These are phyloP conservation scores for Ampelocalamus luodianensis DNA, from an alignment of 176 grass and related monocot genomes.

Conservation along the genomic window DNA sequence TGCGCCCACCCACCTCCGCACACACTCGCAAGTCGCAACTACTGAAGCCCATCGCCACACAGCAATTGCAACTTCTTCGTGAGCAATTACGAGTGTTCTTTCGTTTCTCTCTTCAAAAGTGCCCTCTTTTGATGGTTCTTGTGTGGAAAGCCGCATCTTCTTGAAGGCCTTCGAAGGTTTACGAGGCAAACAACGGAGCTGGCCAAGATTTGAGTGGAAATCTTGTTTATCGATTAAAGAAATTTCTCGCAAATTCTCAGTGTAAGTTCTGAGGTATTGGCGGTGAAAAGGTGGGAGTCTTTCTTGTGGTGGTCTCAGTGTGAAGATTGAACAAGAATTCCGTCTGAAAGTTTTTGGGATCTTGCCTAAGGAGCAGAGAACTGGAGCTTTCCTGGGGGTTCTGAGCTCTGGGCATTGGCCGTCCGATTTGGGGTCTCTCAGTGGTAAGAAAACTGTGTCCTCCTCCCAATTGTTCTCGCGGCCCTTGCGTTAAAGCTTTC, in stretches of 20 bases:
- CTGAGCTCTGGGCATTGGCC: not conserved
- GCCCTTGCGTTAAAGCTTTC: not conserved
- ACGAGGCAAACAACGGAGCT: no score
- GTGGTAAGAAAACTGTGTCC: constrained; percentile 20
- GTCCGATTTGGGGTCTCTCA: not conserved
- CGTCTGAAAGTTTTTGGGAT: not conserved
- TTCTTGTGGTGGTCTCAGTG: not conserved
- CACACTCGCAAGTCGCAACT: not conserved
- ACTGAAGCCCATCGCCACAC: not conserved
- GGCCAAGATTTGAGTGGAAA: not conserved
- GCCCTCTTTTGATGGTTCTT: not conserved
- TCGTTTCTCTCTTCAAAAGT: not conserved
- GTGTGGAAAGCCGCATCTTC: constrained; percentile 11
- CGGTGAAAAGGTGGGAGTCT: not conserved
- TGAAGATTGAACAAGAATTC: not conserved
- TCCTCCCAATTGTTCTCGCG: not conserved
- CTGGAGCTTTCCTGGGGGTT: not conserved
- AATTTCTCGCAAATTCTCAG: not conserved
- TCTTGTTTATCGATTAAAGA: not conserved
- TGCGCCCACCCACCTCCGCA: not conserved
- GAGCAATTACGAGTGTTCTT: not conserved
- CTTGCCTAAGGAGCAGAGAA: not conserved
- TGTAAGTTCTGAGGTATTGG: not conserved
- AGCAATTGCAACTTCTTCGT: not conserved
- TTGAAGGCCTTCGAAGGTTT: not conserved